These are phyloP conservation scores for Thelonectria rubi DNA, from an alignment of 2,329 filamentous ascomycete species.

Conservation along the genomic window DNA sequence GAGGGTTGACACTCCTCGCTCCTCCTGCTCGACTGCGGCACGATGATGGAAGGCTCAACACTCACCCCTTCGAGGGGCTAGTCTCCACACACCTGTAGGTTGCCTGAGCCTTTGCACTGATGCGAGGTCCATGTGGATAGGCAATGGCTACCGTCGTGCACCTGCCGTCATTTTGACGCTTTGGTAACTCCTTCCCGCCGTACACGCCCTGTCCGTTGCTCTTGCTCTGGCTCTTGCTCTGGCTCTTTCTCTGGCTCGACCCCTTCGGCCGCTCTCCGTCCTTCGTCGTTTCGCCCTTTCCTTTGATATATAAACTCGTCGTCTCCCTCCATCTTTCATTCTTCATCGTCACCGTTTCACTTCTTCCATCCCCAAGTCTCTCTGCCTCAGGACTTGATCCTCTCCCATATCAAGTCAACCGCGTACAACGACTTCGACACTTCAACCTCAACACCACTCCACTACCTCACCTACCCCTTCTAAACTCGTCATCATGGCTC, in stretches of 20 bases:
- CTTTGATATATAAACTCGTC: slow-evolving; percentile 37
- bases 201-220: slow-evolving; percentile 14
- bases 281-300: slow-evolving; percentile 6
- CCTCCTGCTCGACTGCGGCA: slow-evolving; percentile 16
- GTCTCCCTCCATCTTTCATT: slow-evolving; percentile 20
- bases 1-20: not conserved
- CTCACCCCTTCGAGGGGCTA: slow-evolving; percentile 14
- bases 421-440: slow-evolving; percentile 35
- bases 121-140: not conserved
- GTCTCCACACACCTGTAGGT: slow-evolving; percentile 12
- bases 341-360: slow-evolving; percentile 31
- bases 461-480: slow-evolving; percentile 24
- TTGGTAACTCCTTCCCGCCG: slow-evolving; percentile 14
- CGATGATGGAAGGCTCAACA: slow-evolving; percentile 30
- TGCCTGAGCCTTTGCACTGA: not conserved
- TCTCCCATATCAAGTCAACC: not conserved
- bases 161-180: slow-evolving; percentile 18
- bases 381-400: slow-evolving; percentile 3
- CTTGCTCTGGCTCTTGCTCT: not conserved
- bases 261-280: slow-evolving; percentile 21
- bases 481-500: slow-evolving; percentile 54
- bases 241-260: not conserved
- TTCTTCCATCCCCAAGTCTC: slow-evolving; percentile 17
- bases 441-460: slow-evolving; percentile 4
- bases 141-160: not conserved